phyloP scores from a whole-genome alignment of 2,329 filamentous ascomycete species.

The Fusarium palustre region DNA sequence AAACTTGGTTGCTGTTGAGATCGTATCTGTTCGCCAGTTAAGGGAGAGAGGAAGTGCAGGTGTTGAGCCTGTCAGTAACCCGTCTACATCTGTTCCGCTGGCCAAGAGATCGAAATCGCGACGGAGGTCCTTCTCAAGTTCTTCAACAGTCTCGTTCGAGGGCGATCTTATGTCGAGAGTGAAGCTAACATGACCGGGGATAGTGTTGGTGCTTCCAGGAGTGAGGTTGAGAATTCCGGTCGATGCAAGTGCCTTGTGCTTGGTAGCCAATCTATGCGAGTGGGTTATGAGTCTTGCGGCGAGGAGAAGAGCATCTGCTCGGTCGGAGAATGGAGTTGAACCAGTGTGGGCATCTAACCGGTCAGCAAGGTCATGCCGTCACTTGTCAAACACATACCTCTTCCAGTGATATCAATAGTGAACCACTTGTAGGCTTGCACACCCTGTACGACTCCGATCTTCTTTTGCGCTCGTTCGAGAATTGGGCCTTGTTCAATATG shows the following conservation, averaged over 20 bases:
- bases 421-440: slow-evolving; percentile 48
- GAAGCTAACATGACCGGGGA: slow-evolving; percentile 73
- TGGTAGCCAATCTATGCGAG: slow-evolving; percentile 43
- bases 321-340: slow-evolving; percentile 47
- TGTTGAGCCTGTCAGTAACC: slow-evolving; percentile 30
- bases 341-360: slow-evolving; percentile 49
- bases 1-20: slow-evolving; percentile 71
- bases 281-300: slow-evolving; percentile 48
- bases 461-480: slow-evolving; percentile 29
- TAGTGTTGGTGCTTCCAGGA: slow-evolving; percentile 76
- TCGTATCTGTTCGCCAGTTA: slow-evolving; percentile 70
- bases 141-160: slow-evolving; percentile 63
- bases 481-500: slow-evolving; percentile 78
- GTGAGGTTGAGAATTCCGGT: slow-evolving; percentile 46
- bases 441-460: slow-evolving; percentile 37
- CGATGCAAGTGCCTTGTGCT: slow-evolving; percentile 44
- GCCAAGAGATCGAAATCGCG: slow-evolving; percentile 61
- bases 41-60: slow-evolving; percentile 62
- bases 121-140: slow-evolving; percentile 60
- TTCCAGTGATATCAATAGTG: slow-evolving; percentile 41
- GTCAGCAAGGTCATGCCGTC: slow-evolving; percentile 16
- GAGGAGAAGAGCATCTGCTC: slow-evolving; percentile 49
- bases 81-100: slow-evolving; percentile 58
- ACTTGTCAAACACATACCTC: slow-evolving; percentile 16
- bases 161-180: slow-evolving; percentile 72